A percentile compares a stretch with the other conserved stretches of the same genome.
These are phyloP conservation scores for Spinellus fusiger DNA, from an alignment of 192 early-diverging fungal species.

Conservation along the genomic window DNA sequence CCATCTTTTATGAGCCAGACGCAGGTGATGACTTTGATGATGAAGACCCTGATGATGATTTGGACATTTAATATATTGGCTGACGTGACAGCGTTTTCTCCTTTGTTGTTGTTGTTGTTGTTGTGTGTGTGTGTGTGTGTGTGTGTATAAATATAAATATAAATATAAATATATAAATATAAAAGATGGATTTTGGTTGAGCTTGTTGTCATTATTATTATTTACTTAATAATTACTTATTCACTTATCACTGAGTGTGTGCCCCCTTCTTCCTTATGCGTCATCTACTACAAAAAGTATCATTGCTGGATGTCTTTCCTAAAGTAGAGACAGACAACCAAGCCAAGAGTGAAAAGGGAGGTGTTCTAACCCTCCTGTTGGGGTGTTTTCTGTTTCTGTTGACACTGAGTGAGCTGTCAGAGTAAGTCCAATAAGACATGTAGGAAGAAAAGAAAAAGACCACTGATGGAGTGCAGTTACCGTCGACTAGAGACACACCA, in stretches of 20 bases:
- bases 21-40: conserved; percentile 86
- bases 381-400: conserved; percentile 61
- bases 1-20: conserved; percentile 80
- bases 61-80: conserved; percentile 65
- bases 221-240: no score
- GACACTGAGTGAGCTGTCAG: conserved; percentile 58
- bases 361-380: conserved; percentile 68
- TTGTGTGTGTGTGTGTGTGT: no score
- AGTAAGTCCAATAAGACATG: conserved; percentile 37
- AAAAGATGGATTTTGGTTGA: no score
- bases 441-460: neutral
- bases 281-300: neutral
- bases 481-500: conserved; percentile 56
- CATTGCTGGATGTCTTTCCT: conserved; percentile 75
- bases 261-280: no score
- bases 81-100: neutral
- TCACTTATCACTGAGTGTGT: no score
- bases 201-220: no score
- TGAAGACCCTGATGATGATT: conserved; percentile 89
- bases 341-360: conserved; percentile 65
- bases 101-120: no score
- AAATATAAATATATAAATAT: no score
- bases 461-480: conserved; percentile 13
- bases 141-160: no score
- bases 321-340: conserved; percentile 83